These are phyloP conservation scores for Colletotrichum ledebouriae DNA, from an alignment of 2,329 filamentous ascomycete genomes.

Conservation along the genomic window DNA sequence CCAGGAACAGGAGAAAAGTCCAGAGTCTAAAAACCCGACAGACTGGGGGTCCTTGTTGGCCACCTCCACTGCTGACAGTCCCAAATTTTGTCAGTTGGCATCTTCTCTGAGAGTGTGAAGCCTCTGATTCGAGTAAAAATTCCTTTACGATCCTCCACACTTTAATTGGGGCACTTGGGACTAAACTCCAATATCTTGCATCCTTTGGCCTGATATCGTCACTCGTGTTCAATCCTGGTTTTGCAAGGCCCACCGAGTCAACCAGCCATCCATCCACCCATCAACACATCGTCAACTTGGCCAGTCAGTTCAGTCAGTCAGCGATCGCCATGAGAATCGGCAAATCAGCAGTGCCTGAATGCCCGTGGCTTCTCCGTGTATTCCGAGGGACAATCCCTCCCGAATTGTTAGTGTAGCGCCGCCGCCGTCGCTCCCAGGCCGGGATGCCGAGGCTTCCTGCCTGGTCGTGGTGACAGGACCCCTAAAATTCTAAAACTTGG, in stretches of 20 bases:
- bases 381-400: neutral
- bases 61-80: neutral
- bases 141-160: neutral
- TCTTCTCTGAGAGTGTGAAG: neutral
- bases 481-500: slow-evolving; percentile 38
- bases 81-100: neutral
- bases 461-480: slow-evolving; percentile 30
- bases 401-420: neutral
- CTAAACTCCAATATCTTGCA: slow-evolving; percentile 11
- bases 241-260: slow-evolving; percentile 32
- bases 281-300: neutral
- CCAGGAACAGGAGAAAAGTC: too few relatives aligned
- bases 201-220: slow-evolving; percentile 33
- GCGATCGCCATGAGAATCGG: slow-evolving; percentile 4
- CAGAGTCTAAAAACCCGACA: neutral
- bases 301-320: neutral
- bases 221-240: slow-evolving; percentile 36
- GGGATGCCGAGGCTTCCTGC: slow-evolving; percentile 32
- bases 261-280: slow-evolving; percentile 29
- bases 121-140: neutral
- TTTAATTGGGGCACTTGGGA: neutral
- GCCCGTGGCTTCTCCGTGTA: neutral
- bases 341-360: slow-evolving; percentile 1
- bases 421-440: slow-evolving; percentile 2
- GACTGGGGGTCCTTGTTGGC: neutral